These are phyloP conservation scores for Thelonectria blattea DNA, from an alignment of 2,329 filamentous ascomycete species.

Conservation along the genomic window DNA sequence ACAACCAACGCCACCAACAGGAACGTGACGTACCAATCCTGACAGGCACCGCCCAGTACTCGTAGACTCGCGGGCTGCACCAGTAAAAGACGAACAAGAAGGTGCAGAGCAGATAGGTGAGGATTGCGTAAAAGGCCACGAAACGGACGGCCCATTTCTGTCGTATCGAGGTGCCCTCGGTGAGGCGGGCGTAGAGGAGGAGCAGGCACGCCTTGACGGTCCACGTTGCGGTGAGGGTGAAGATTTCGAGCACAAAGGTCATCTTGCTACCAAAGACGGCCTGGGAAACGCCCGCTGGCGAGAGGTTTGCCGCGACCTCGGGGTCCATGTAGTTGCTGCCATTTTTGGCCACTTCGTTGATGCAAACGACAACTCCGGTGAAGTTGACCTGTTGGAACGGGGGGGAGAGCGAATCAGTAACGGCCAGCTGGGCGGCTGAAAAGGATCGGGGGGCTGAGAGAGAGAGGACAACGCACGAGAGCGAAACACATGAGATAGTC, in stretches of 20 bases:
- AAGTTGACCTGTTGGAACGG: conserved; percentile 40
- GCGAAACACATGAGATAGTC: conserved; percentile 64
- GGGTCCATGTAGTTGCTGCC: conserved; percentile 53
- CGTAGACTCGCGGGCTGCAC: conserved; percentile 55
- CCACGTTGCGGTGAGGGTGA: conserved; percentile 58
- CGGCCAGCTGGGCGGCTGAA: background rate
- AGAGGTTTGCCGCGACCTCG: conserved; percentile 47
- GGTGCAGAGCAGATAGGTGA: conserved; percentile 55
- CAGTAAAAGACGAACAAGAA: conserved; percentile 59
- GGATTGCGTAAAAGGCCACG: conserved; percentile 50
- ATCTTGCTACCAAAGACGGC: conserved; percentile 61
- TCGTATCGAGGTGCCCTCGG: conserved; percentile 38
- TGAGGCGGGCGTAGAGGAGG: conserved; percentile 60
- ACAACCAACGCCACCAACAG: background rate
- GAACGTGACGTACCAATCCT: conserved; percentile 35
- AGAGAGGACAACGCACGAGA: conserved; percentile 43
- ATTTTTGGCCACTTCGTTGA: conserved; percentile 50
- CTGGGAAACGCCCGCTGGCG: conserved; percentile 48
- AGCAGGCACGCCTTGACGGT: conserved; percentile 59
- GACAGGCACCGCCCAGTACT: conserved; percentile 59
- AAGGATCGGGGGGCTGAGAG: too few relatives aligned
- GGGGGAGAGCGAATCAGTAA: conserved; percentile 17
- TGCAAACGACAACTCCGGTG: conserved; percentile 50
- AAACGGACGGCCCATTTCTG: conserved; percentile 49
- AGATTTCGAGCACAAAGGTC: conserved; percentile 59